Evolutionary conservation across 164 flowering plant genomes (phyloP).

Genomic region (Vitis vinifera): DNA sequence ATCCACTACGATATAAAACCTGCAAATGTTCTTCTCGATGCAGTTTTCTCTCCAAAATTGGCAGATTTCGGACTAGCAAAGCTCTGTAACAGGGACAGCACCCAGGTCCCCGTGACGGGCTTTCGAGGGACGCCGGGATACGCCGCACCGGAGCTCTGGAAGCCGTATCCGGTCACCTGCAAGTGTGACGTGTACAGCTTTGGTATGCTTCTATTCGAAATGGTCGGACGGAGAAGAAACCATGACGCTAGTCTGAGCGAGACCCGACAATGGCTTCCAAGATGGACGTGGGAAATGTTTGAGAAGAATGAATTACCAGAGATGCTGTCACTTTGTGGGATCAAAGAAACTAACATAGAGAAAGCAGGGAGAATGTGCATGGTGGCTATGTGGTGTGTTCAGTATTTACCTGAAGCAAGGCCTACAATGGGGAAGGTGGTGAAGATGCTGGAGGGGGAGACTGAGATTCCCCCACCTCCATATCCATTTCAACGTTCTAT

Average conservation of each 20-base stretch:
- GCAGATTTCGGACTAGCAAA: no score
- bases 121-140: background rate
- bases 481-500: background rate
- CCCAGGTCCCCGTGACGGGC: no score
- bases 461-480: background rate
- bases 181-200: no score
- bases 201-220: no score
- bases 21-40: no score
- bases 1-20: no score
- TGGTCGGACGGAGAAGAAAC: background rate
- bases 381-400: conserved; percentile 5
- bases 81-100: no score
- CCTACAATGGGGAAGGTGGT: conserved; percentile 7
- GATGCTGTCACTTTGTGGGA: conserved; percentile 5
- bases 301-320: background rate
- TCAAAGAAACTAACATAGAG: background rate
- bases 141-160: conserved; percentile 6
- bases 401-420: background rate
- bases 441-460: background rate
- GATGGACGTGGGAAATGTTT: background rate
- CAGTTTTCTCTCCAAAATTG: no score
- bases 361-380: conserved; percentile 6
- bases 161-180: background rate
- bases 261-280: background rate
- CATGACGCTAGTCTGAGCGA: background rate